These are phyloP conservation scores for Cytidiella melzeri DNA, from an alignment of 768 basidiomycete species.

Conservation along the genomic window DNA sequence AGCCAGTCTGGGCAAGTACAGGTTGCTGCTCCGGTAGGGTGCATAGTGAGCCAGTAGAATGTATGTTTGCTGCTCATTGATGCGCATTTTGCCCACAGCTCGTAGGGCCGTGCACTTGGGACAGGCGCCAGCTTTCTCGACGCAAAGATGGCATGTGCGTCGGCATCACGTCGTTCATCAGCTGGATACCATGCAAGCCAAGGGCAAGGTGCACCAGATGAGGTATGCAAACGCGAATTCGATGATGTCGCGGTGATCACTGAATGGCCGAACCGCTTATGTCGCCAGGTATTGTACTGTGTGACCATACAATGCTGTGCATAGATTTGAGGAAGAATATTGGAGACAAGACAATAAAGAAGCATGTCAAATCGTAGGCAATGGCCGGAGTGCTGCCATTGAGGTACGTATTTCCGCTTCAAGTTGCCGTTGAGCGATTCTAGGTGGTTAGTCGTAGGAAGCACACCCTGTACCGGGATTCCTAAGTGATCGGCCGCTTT, in stretches of 20 bases:
- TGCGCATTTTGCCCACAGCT: conserved; percentile 11
- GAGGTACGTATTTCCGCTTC: conserved; percentile 26
- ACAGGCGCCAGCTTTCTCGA: not conserved
- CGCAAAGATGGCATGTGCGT: not conserved
- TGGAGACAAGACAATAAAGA: conserved; percentile 12
- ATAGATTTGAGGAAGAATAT: conserved; percentile 21
- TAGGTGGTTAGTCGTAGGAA: conserved; percentile 36
- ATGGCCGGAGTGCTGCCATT: conserved; percentile 23
- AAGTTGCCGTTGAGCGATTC: conserved; percentile 33
- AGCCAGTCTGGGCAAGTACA: conserved; percentile 14
- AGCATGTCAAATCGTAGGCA: conserved; percentile 28
- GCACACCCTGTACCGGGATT: conserved; percentile 21
- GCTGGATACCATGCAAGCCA: not conserved
- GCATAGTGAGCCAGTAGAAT: conserved; percentile 6
- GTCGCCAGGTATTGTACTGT: not conserved
- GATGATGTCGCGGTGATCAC: too few relatives aligned
- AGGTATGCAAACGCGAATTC: too few relatives aligned
- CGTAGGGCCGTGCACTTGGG: not conserved
- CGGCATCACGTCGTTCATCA: conserved; percentile 2
- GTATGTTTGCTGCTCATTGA: not conserved
- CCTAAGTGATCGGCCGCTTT: conserved; percentile 21
- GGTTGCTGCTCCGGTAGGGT: conserved; percentile 6
- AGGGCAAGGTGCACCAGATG: too few relatives aligned
- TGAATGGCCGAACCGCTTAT: too few relatives aligned
- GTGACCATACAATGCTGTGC: conserved; percentile 1